Base-by-base conservation (phyloP, 768 basidiomycete genomes). In the Hemileccinum rubropunctum region DNA sequence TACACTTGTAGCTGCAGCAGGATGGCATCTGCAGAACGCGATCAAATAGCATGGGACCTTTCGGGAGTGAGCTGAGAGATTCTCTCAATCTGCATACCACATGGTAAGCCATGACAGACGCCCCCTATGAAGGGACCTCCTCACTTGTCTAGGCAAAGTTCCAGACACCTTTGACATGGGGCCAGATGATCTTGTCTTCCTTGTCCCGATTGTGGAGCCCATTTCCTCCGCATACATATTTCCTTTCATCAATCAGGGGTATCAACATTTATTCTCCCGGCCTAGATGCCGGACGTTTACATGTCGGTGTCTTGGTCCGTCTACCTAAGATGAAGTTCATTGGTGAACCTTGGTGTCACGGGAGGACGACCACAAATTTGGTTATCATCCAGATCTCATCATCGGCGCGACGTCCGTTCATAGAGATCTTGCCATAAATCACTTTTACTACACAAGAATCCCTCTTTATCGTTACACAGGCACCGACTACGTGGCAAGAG, bases 311-410 rank as follows among this genome's bases (percentile, higher is more conserved):
- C 23, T 23, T 23, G 23, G 23, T 23, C 23, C 23, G 23, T 23
- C 6, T 23, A 6, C 23, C 23, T 23, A 23, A 23, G 6, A 23
- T n/a, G 6, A 3, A 23, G 23, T 23, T 6, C 12, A 50, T 33
- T 13, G n/a, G n/a, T n/a, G n/a, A n/a, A n/a, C n/a, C 70, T 84
- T n/a, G 81, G 76, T 33, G 71, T 86, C 26, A 84, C 81, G 4
- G 79, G 78, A 83, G 18, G 81, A 86, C 50, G 75, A 80, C 37
- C 71, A 73, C 45, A 82, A 81, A 67, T 79, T 84, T 4, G 84
- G 84, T 6, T 36, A 17, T n/a, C 35, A 18, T 36, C n/a, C 33
- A 34, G 82, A 82, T 26, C 57, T 86, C 18, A 65, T 68, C 34
- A 80, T 84, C 50, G 68, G 83, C 53, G 47, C 52, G 1, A 3